These are phyloP conservation scores for Arabis hirsuta DNA, from an alignment of 345 rosid genomes.

Conservation along the genomic window DNA sequence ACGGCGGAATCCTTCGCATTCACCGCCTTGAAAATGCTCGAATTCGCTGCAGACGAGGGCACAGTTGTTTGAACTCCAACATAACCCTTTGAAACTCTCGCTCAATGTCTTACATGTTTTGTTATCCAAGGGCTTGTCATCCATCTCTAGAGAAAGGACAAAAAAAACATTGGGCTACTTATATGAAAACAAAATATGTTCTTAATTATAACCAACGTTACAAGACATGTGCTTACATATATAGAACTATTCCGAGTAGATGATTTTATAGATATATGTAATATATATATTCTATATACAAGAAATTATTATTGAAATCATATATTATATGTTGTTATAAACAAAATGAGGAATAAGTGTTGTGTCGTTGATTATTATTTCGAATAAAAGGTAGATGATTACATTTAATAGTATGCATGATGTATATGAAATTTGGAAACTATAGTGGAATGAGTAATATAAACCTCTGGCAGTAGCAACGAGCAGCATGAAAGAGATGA, in stretches of 20 bases:
- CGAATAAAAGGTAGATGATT: background rate
- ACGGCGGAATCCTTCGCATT: background rate
- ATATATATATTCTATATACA: background rate
- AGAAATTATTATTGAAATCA: background rate
- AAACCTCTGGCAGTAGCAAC: slow-evolving; percentile 20
- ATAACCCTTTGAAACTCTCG: background rate
- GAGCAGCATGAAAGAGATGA: slow-evolving; percentile 7
- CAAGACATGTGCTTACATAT: background rate
- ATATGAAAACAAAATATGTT: background rate
- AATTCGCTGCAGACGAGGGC: background rate
- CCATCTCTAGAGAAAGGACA: background rate
- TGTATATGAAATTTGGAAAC: background rate
- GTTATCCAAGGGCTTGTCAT: background rate
- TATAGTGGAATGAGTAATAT: background rate
- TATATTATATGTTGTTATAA: background rate
- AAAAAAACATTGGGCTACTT: background rate
- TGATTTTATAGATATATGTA: background rate
- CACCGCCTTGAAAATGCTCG: background rate
- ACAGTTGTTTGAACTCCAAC: background rate
- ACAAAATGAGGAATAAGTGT: background rate
- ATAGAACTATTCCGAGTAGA: background rate
- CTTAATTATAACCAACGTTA: background rate
- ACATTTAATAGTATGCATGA: background rate
- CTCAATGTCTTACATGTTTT: background rate
- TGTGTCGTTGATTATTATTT: background rate